Evolutionary conservation across 805 yeast species (phyloP).

Genomic region (Lipomyces yamanashiensis): DNA sequence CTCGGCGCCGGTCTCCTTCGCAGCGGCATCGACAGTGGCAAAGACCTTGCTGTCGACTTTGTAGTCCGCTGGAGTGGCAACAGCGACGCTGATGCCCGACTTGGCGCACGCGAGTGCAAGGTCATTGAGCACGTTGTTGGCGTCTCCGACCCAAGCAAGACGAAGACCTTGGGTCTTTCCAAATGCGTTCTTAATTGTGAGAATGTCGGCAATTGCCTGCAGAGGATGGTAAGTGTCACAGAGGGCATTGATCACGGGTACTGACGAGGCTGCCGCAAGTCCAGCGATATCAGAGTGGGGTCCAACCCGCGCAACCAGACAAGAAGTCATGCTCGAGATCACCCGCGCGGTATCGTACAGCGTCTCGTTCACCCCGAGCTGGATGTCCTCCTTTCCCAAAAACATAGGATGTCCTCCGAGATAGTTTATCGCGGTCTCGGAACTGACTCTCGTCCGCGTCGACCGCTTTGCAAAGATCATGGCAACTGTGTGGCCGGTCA

Average conservation of each 20-base stretch:
- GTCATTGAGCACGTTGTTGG: slow-evolving; percentile 95
- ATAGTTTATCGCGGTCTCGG: slow-evolving; percentile 91
- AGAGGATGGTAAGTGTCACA: slow-evolving; percentile 94
- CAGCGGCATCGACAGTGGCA: slow-evolving; percentile 53
- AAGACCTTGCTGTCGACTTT: slow-evolving; percentile 63
- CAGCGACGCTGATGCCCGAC: slow-evolving; percentile 77
- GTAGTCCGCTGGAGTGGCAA: slow-evolving; percentile 83
- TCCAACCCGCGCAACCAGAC: slow-evolving; percentile 94
- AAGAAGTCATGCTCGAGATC: slow-evolving; percentile 93
- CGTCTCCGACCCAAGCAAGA: slow-evolving; percentile 94
- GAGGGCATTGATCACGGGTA: slow-evolving; percentile 90
- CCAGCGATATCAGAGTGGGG: slow-evolving; percentile 80
- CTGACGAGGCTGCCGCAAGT: slow-evolving; percentile 75
- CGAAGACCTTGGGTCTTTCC: slow-evolving; percentile 56
- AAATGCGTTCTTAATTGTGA: slow-evolving; percentile 83
- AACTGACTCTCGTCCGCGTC: slow-evolving; percentile 90
- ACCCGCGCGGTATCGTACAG: slow-evolving; percentile 87
- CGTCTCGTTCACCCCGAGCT: slow-evolving; percentile 90
- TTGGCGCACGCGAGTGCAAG: slow-evolving; percentile 85
- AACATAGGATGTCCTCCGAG: slow-evolving; percentile 97
- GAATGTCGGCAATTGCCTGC: slow-evolving; percentile 90
- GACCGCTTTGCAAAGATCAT: slow-evolving; percentile 88
- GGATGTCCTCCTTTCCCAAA: slow-evolving; percentile 94
- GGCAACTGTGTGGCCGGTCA: slow-evolving; percentile 82
- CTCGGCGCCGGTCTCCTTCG: slow-evolving; percentile 32